Evolutionary conservation across 805 yeast genomes (phyloP), one percentile per base, ranked within the genome.

Genomic region (Torulaspora delbrueckii): DNA sequence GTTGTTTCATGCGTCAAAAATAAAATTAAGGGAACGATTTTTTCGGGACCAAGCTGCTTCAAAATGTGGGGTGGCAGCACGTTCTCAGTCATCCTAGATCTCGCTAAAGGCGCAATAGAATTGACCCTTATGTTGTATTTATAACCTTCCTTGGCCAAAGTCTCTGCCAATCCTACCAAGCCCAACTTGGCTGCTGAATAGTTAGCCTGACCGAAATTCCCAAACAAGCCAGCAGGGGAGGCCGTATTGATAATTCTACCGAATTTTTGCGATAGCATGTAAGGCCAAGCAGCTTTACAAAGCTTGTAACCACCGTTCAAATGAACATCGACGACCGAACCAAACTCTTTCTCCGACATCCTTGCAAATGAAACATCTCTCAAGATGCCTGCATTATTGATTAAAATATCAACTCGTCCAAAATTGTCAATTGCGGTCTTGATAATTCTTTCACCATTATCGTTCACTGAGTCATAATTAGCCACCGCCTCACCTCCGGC

Each of bases 181-280:
- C 86, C 98, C 51, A 86, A 72, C 68, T 91, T 91, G 18, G 96
- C 97, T 24, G 96, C 90, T 1, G 96, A 82, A 70, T 91, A 91
- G 71, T 91, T 91, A 33, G 96, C 80, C 71, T 91, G 99, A 40
- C 99, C 99, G 69, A 90, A 91, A 70, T 89, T 89, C 51, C 99
- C 99, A 65, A 84, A 91, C 54, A 91, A 75, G 18, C 99, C 99
- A 28, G 98, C 98, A 3, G 98, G 96, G 3, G 96, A 89, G 23
- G 96, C 81, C n/a, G 97, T 90, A 76, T 88, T 90, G 58, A 91
- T 69, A 57, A 91, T 77, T 58, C 98, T 77, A 53, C 99, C 99
- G 62, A 74, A 91, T 50, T 79, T 78, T 68, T 93, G 97, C 53
- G 85, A 70, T 63, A 79, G 80, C 73, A 91, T 79, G 63, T 84